Percentiles rank a stretch among this genome's conserved stretches.
Evolutionary conservation across 2,329 filamentous ascomycete species (phyloP).

Genomic region (Pseudomassariella vexata): DNA sequence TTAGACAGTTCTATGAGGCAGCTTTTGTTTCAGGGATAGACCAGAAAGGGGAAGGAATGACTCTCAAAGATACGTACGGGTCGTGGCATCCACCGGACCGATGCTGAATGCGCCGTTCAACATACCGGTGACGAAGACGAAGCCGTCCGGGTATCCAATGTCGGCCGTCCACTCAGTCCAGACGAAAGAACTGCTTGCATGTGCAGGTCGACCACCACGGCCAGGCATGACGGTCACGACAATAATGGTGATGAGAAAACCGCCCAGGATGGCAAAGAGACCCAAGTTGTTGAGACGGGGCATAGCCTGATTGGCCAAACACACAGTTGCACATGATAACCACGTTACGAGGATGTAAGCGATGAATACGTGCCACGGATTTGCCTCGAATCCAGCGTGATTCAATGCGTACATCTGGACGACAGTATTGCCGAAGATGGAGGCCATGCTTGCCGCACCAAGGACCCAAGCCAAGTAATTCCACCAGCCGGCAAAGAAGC

Average conservation of each 20-base stretch:
- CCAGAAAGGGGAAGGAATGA: too few relatives aligned
- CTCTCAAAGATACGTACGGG: too few relatives aligned
- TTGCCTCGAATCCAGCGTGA: constrained; percentile 27
- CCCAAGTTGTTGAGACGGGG: constrained; percentile 49
- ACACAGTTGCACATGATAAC: constrained; percentile 31
- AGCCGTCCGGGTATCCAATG: constrained; percentile 36
- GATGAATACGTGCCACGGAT: constrained; percentile 38
- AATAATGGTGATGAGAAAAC: constrained; percentile 49
- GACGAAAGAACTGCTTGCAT: constrained; percentile 29
- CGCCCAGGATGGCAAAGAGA: constrained; percentile 42
- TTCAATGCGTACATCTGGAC: constrained; percentile 39
- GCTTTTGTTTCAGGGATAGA: too few relatives aligned
- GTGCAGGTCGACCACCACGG: constrained; percentile 15
- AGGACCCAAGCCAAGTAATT: constrained; percentile 37
- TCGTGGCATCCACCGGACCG: constrained; percentile 61
- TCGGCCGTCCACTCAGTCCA: constrained; percentile 33
- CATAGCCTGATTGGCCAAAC: constrained; percentile 49
- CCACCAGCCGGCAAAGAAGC: constrained; percentile 41
- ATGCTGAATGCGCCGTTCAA: constrained; percentile 64
- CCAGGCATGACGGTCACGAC: constrained; percentile 47
- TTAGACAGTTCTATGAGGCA: too few relatives aligned
- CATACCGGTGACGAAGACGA: constrained; percentile 28
- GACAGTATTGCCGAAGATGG: constrained; percentile 33
- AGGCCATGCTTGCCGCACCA: constrained; percentile 32
- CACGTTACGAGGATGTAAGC: constrained; percentile 34